A percentile compares a stretch with the other conserved stretches of the same genome.
These are phyloP conservation scores for Penicillium desertorum DNA, from an alignment of 495 filamentous ascomycete genomes.

Conservation along the genomic window DNA sequence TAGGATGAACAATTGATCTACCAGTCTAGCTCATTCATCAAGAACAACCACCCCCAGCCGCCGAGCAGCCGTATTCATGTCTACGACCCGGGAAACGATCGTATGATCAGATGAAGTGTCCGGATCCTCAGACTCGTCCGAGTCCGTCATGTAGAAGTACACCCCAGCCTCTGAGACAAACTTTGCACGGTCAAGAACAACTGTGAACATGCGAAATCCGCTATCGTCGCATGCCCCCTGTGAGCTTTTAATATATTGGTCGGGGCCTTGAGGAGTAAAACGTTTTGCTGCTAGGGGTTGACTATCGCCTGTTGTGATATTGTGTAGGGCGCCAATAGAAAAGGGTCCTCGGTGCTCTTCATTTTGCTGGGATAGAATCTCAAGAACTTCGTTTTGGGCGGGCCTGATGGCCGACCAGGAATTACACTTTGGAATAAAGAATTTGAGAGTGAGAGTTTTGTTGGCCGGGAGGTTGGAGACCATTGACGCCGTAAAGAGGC, in stretches of 20 bases:
- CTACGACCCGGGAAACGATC: too few relatives aligned
- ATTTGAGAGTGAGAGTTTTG: slow-evolving; percentile 19
- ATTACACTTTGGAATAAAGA: slow-evolving; percentile 15
- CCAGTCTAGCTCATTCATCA: too few relatives aligned
- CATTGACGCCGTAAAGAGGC: slow-evolving; percentile 19
- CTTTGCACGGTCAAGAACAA: neutral
- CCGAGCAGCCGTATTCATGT: too few relatives aligned
- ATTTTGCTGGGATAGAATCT: slow-evolving; percentile 7
- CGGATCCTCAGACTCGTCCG: neutral
- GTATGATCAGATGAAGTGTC: neutral
- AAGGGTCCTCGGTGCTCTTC: slow-evolving; percentile 1
- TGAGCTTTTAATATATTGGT: neutral
- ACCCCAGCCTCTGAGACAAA: neutral
- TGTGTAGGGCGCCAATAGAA: slow-evolving; percentile 18
- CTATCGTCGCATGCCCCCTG: too few relatives aligned
- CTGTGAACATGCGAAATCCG: neutral
- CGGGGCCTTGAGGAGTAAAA: slow-evolving; percentile 6
- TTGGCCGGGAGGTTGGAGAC: slow-evolving; percentile 17
- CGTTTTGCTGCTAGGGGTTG: slow-evolving; percentile 5
- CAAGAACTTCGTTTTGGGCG: slow-evolving; percentile 14
- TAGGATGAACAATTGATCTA: too few relatives aligned
- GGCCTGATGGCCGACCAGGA: slow-evolving; percentile 21
- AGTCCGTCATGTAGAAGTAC: neutral
- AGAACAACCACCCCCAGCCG: too few relatives aligned
- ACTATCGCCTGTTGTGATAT: slow-evolving; percentile 1